Base-by-base conservation (phyloP, 176 grass and related monocot genomes). In the Melocanna baccifera region DNA sequence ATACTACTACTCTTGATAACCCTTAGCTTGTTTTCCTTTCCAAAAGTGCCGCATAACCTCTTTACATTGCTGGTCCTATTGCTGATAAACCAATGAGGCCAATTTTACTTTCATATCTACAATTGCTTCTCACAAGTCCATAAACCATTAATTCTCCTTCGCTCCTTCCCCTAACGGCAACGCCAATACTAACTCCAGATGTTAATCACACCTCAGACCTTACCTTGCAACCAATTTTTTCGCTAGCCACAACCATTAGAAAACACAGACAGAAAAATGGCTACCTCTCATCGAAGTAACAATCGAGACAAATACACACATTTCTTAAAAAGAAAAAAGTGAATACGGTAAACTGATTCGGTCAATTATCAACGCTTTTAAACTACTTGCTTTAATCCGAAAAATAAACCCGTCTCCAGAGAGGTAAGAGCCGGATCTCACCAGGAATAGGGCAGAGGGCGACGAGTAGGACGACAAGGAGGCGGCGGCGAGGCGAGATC, bases 381-480 rank as follows among this genome's bases (percentile, higher is more conserved):
- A 73, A 79, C 20, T 37, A 67, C 36, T 43, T n/a, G 29, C 80
- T 82, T 15, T 29, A 58, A 79, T 62, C 67, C 32, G 2, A 43
- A 51, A 23, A 41, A 7, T 1, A 76, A 45, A 68, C 1, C 13
- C 15, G 2, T 7, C 18, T 16, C 20, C 9, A 15, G 6, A 14
- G 12, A 87, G 11, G 1, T 45, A 55, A 13, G 69, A 91, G 25
- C 20, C 62, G 52, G 89, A 91, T 91, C 89, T 91, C 81, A 91
- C 89, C 76, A 81, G 85, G 81, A 73, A 81, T 76, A 62, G 81
- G 62, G 69, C 22, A 84, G 76, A 79, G 40, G 74, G 69, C 75
- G 53, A 80, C 62, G 26, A 91, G n/a, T 7, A 84, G 76, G 76
- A 46, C 51, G 69, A 76, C 1, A 7, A 79, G 40, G 62, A 76